Base-by-base conservation (phyloP, 2,329 filamentous ascomycete species). In the Coniochaeta prunicola region DNA sequence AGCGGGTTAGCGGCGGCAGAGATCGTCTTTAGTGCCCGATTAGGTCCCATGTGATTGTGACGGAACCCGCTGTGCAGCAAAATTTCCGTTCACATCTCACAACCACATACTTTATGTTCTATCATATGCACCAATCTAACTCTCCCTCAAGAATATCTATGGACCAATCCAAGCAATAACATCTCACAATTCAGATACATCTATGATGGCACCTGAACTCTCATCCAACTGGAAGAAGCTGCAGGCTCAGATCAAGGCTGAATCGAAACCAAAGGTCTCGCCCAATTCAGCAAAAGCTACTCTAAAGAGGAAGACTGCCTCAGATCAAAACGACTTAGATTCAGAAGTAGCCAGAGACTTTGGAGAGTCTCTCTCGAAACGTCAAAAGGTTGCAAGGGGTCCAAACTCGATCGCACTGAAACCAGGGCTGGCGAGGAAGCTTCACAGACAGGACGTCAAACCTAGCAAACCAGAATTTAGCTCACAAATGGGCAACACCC, bases 211-310 rank as follows among this genome's bases (percentile, higher is more conserved):
- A 38, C 71, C 71, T 38, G 76, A 76, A 65, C 73, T 87, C 34
- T 88, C 85, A 13, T 85, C 82, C 58, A 92, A 92, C 70, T 92
- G 89, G 89, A 91, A 91, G 74, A 88, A 83, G 74, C 79, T 92
- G 58, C 88, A 91, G 74, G 81, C 82, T 64, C 81, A 80, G 66
- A 74, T 85, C 65, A 78, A 82, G 67, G 70, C 77, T 42, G 77
- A 80, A 60, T 71, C 75, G 30, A 66, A 21, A 30, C 21, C 21
- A 21, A 50, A 50, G 15, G 21, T 72, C 19, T 55, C 72, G 57
- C 71, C 31, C 33, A 34, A 30, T 12, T 33, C 53, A 55, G 4
- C 30, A 13, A 56, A 42, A 24, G 53, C 19, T 13, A 24, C 33
- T 3, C 8, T n/a, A 53, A 48, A 56, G 54, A 56, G 54, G 33